Evolutionary conservation across 2,329 filamentous ascomycete genomes (phyloP).

Genomic region (Cladosporium sp.): DNA sequence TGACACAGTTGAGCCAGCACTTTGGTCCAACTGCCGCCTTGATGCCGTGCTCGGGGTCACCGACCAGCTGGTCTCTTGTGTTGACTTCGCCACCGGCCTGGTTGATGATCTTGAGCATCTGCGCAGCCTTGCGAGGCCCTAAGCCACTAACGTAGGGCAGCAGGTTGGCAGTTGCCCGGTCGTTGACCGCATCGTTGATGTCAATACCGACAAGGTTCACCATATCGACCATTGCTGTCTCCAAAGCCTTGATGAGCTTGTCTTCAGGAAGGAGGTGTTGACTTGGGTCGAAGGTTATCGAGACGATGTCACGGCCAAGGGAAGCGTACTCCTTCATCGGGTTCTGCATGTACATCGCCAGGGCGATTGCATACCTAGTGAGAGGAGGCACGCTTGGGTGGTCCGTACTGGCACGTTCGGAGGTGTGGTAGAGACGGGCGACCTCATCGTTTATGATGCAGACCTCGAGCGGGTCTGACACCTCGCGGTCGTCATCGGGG

Average conservation of each 20-base stretch:
- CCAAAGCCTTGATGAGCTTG: conserved; percentile 78
- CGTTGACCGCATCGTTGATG: conserved; percentile 83
- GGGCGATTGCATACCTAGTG: conserved; percentile 81
- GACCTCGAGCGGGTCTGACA: conserved; percentile 78
- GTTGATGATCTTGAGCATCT: conserved; percentile 84
- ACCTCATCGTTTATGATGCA: conserved; percentile 95
- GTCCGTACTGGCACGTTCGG: conserved; percentile 70
- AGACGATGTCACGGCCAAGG: conserved; percentile 80
- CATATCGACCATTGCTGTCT: conserved; percentile 98
- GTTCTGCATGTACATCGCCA: conserved; percentile 90
- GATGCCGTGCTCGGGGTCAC: conserved; percentile 63
- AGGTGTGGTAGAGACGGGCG: conserved; percentile 92
- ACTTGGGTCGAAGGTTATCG: conserved; percentile 82
- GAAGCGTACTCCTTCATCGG: conserved; percentile 96
- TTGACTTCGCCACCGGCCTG: conserved; percentile 82
- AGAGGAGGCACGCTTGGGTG: conserved; percentile 76
- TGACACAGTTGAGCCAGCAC: conserved; percentile 96
- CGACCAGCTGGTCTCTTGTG: conserved; percentile 81
- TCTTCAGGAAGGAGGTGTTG: conserved; percentile 86
- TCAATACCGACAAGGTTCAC: conserved; percentile 96
- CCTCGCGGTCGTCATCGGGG: conserved; percentile 76
- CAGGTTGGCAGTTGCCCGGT: conserved; percentile 78
- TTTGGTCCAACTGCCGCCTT: conserved; percentile 75
- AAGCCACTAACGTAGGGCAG: conserved; percentile 88
- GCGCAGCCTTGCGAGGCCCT: conserved; percentile 83